These are phyloP conservation scores for Apiospora arundinis DNA, from an alignment of 2,329 filamentous ascomycete genomes.

Conservation along the genomic window DNA sequence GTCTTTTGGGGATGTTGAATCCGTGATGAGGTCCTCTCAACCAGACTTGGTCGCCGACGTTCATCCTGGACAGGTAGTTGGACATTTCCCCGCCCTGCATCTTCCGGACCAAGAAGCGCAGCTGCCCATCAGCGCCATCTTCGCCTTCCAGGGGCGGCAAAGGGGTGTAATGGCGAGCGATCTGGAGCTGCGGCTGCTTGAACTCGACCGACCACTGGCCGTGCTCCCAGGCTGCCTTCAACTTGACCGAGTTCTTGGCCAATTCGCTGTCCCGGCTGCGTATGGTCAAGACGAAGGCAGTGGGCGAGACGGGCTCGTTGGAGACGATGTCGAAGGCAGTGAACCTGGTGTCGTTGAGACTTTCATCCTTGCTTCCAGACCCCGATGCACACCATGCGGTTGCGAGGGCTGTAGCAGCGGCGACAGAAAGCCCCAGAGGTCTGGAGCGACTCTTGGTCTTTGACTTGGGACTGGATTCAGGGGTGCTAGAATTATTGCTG, in stretches of 20 bases:
- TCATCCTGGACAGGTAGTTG: conserved; percentile 73
- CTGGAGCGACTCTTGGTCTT: neutral
- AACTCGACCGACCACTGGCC: conserved; percentile 90
- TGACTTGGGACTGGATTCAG: neutral
- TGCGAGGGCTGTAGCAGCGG: neutral
- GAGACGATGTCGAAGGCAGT: conserved; percentile 68
- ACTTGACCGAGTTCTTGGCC: conserved; percentile 26
- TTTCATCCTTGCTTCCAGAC: conserved; percentile 20
- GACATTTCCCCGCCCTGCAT: conserved; percentile 86
- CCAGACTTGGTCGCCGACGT: conserved; percentile 69
- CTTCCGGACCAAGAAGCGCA: conserved; percentile 80
- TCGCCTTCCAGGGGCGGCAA: conserved; percentile 63
- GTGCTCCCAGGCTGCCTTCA: conserved; percentile 57
- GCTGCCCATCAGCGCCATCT: conserved; percentile 43
- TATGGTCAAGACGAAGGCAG: conserved; percentile 73
- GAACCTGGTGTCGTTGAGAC: conserved; percentile 65
- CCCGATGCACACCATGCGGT: conserved; percentile 18
- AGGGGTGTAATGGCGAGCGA: conserved; percentile 90
- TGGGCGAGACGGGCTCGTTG: conserved; percentile 68
- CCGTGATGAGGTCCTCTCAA: conserved; percentile 81
- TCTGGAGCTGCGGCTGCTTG: conserved; percentile 93
- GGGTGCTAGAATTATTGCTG: neutral
- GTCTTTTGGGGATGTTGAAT: conserved; percentile 54
- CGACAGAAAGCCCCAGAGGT: neutral
- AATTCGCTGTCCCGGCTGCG: conserved; percentile 45